phyloP scores from a whole-genome alignment of 2,329 filamentous ascomycete species.

The Pseudogymnoascus pannorum region DNA sequence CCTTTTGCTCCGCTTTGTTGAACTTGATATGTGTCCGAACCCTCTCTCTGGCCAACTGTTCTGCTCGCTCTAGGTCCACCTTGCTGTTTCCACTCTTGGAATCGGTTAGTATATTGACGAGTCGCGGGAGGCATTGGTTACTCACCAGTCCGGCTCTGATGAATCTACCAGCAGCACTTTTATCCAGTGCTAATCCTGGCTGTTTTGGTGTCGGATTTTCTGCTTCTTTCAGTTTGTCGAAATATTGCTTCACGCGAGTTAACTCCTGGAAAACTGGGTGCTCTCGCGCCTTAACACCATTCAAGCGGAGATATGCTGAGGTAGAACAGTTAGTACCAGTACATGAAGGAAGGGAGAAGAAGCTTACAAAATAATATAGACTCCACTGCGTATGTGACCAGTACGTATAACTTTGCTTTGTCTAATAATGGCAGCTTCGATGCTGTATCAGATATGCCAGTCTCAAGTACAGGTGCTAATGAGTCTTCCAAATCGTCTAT shows the following conservation, averaged over 20 bases:
- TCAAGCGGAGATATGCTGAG: constrained; percentile 68
- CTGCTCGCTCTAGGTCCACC: constrained; percentile 41
- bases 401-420: constrained; percentile 87
- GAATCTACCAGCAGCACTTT: constrained; percentile 70
- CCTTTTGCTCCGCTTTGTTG: constrained; percentile 21
- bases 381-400: constrained; percentile 82
- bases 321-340: background rate
- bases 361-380: constrained; percentile 75
- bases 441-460: constrained; percentile 57
- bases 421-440: constrained; percentile 85
- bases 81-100: constrained; percentile 37
- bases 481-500: constrained; percentile 71
- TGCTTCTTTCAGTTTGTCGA: constrained; percentile 76
- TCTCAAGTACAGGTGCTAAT: constrained; percentile 64
- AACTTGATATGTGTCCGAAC: constrained; percentile 42
- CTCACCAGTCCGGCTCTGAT: constrained; percentile 72
- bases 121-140: constrained; percentile 11
- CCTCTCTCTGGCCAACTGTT: constrained; percentile 42
- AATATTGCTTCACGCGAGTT: constrained; percentile 81
- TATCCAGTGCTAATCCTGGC: constrained; percentile 55
- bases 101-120: constrained; percentile 13
- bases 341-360: background rate
- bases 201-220: constrained; percentile 56
- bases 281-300: constrained; percentile 71
- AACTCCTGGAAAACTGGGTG: constrained; percentile 84